A percentile compares a stretch with the other conserved stretches of the same genome.
Conservation (phyloP, 208 protist species). For the Acanthamoeba triangularis region DNA sequence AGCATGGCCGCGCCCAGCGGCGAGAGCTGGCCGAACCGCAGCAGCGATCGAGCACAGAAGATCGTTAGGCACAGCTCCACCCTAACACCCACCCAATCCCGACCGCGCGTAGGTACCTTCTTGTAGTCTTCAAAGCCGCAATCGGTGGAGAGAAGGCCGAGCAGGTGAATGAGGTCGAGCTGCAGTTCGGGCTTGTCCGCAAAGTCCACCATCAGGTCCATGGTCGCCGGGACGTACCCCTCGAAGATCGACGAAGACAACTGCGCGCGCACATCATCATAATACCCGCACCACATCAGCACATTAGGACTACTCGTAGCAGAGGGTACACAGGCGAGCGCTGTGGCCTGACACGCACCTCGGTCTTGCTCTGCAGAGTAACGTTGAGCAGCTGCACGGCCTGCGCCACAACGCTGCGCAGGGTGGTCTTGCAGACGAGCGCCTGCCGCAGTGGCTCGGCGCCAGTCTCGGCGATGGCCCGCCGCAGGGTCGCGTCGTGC, state of each 20-base stretch:
- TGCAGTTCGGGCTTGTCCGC: constrained; percentile 15
- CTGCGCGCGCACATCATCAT: too few species aligned
- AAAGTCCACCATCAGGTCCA: constrained; percentile 45
- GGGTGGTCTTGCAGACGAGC: constrained; percentile 5
- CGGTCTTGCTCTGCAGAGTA: neutral
- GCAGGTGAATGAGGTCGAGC: neutral
- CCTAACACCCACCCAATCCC: too few species aligned
- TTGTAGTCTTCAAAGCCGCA: constrained; percentile 48
- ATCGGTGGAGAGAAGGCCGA: constrained; percentile 5
- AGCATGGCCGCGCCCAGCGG: constrained; percentile 24
- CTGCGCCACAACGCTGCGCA: neutral
- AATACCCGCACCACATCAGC: too few species aligned
- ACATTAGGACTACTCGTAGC: too few species aligned
- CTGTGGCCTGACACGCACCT: too few species aligned
- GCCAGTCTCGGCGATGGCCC: neutral
- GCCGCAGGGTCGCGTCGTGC: neutral
- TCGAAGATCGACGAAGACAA: neutral
- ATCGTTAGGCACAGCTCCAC: neutral
- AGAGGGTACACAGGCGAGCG: too few species aligned
- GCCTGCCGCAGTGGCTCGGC: neutral
- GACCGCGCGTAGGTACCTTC: neutral
- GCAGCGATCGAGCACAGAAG: too few species aligned
- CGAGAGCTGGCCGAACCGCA: neutral
- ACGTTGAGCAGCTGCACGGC: constrained; percentile 3
- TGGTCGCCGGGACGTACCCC: neutral